phyloP scores from a whole-genome alignment of 2,329 filamentous ascomycete species.

The Claviceps sp. region DNA sequence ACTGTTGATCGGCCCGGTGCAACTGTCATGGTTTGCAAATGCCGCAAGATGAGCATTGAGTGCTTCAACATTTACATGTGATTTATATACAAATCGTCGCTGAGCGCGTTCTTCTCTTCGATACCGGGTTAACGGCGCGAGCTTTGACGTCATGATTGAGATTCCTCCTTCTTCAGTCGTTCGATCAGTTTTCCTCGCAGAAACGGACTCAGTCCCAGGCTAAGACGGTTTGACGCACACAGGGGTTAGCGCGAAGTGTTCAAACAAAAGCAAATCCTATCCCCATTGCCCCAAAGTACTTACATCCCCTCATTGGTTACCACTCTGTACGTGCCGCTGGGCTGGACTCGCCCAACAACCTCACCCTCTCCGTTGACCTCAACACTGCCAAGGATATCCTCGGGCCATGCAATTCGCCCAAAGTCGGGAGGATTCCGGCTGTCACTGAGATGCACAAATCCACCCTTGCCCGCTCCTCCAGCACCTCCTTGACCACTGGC shows the following conservation, averaged over 20 bases:
- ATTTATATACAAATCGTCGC: neutral
- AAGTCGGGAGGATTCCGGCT: constrained; percentile 50
- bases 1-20: neutral
- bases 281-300: constrained; percentile 21
- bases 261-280: neutral
- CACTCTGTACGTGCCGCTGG: constrained; percentile 50
- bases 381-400: constrained; percentile 56
- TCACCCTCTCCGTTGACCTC: constrained; percentile 46
- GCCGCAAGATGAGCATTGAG: neutral
- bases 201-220: constrained; percentile 26
- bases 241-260: constrained; percentile 11
- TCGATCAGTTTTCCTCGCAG: constrained; percentile 40
- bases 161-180: constrained; percentile 34
- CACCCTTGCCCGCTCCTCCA: constrained; percentile 45
- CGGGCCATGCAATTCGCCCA: constrained; percentile 55
- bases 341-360: constrained; percentile 44
- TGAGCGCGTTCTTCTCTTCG: neutral
- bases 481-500: constrained; percentile 49
- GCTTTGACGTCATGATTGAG: neutral
- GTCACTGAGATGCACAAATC: constrained; percentile 54
- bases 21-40: neutral
- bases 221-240: constrained; percentile 4
- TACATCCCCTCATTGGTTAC: constrained; percentile 55
- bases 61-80: neutral
- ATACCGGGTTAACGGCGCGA: neutral